Evolutionary conservation across 2,329 filamentous ascomycete genomes (phyloP).

Genomic region (Acephala macrosclerotiorum): DNA sequence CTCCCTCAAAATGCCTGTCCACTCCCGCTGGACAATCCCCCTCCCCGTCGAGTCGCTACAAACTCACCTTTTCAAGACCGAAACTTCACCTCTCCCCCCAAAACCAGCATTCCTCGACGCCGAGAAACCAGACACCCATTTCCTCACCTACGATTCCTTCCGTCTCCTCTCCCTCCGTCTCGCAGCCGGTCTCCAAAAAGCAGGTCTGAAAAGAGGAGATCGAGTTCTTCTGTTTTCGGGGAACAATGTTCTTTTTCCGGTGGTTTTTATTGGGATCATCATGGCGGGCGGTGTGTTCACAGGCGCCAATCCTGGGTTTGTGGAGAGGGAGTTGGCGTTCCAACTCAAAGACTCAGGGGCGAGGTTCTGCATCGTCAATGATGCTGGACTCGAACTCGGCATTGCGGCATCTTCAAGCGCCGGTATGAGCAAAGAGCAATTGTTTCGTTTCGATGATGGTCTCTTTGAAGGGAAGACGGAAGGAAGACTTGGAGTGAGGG

Average conservation of each 20-base stretch:
- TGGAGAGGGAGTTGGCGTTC: slow-evolving; percentile 75
- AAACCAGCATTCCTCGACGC: slow-evolving; percentile 67
- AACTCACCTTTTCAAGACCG: slow-evolving; percentile 62
- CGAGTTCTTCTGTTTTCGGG: slow-evolving; percentile 76
- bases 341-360: slow-evolving; percentile 78
- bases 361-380: slow-evolving; percentile 70
- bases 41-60: slow-evolving; percentile 54
- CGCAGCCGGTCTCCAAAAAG: slow-evolving; percentile 69
- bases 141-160: slow-evolving; percentile 68
- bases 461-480: slow-evolving; percentile 52
- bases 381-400: slow-evolving; percentile 64
- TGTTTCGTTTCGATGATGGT: slow-evolving; percentile 72
- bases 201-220: slow-evolving; percentile 72
- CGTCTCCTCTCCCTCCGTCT: slow-evolving; percentile 76
- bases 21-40: slow-evolving; percentile 36
- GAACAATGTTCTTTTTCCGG: slow-evolving; percentile 77
- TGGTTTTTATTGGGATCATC: slow-evolving; percentile 73
- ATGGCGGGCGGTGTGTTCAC: slow-evolving; percentile 84
- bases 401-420: slow-evolving; percentile 69
- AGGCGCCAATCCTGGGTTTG: slow-evolving; percentile 75
- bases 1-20: slow-evolving; percentile 35
- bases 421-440: slow-evolving; percentile 58
- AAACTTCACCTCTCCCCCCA: slow-evolving; percentile 52
- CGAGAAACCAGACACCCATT: slow-evolving; percentile 69
- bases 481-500: slow-evolving; percentile 52